A percentile compares a stretch with the other conserved stretches of the same genome.
These are phyloP conservation scores for Aspergillus awamori DNA, from an alignment of 2,329 filamentous ascomycete genomes.

Conservation along the genomic window DNA sequence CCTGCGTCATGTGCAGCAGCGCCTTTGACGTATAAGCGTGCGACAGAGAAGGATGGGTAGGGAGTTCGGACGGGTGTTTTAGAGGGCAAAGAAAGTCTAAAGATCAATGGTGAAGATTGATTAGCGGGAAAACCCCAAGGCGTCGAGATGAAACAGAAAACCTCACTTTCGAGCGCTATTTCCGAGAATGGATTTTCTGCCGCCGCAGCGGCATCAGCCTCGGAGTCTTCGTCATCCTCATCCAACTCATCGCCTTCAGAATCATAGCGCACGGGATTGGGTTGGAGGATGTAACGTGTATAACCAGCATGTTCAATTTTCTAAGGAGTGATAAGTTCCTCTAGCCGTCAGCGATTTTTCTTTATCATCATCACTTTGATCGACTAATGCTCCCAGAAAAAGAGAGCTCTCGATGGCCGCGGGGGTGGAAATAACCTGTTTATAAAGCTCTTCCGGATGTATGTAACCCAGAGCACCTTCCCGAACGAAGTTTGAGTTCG, in stretches of 20 bases:
- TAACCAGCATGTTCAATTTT: slow-evolving; percentile 66
- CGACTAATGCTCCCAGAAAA: background rate
- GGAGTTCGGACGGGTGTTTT: slow-evolving; percentile 63
- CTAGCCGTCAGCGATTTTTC: background rate
- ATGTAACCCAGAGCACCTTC: slow-evolving; percentile 57
- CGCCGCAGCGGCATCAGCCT: slow-evolving; percentile 59
- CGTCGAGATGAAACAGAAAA: background rate
- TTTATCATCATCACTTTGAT: background rate
- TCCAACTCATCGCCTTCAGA: slow-evolving; percentile 66
- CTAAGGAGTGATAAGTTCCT: slow-evolving; percentile 37
- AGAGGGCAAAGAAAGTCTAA: slow-evolving; percentile 63
- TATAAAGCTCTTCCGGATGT: slow-evolving; percentile 56
- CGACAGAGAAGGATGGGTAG: slow-evolving; percentile 61
- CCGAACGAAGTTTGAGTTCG: slow-evolving; percentile 59
- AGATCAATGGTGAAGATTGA: slow-evolving; percentile 1
- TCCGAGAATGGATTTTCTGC: slow-evolving; percentile 65
- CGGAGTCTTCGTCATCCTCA: slow-evolving; percentile 59
- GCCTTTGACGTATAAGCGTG: slow-evolving; percentile 62
- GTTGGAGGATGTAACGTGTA: slow-evolving; percentile 60
- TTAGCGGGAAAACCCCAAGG: slow-evolving; percentile 11
- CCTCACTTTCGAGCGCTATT: slow-evolving; percentile 59
- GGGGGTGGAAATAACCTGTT: slow-evolving; percentile 51
- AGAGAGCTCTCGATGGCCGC: background rate
- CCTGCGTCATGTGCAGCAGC: slow-evolving; percentile 59
- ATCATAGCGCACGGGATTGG: slow-evolving; percentile 63